Evolutionary conservation across 257 asterid genomes (phyloP), one percentile per base, ranked within the genome.

Genomic region (Verbascum thapsus): DNA sequence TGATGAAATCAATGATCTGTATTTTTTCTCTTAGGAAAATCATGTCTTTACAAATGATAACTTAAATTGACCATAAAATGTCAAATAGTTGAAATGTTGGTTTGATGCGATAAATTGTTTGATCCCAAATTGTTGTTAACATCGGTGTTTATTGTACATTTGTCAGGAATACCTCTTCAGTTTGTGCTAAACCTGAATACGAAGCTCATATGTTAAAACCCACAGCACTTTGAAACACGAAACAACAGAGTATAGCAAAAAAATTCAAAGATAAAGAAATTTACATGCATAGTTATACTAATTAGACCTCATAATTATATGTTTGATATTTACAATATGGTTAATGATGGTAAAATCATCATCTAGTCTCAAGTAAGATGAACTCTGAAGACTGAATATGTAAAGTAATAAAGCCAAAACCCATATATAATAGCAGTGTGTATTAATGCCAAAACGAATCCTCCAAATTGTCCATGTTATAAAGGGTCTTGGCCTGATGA

Each of bases 391-490:
- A 64, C n/a, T 51, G 66, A 17, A 39, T 66, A 47, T 43, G 62
- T 47, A 53, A 18, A 7, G 16, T 4, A 15, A 51, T 63, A 43
- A 53, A 56, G 54, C 71, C 57, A 50, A 67, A 47, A 65, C 23
- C 63, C 69, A 26, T 7, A 30, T 47, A 42, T 60, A 53, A 56
- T 64, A 63, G 69, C 54, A 61, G 58, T 5, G 32, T 26, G 5
- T 50, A 50, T 66, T 15, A 48, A 59, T 41, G 77, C 88, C 91
- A 84, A 45, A 79, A 64, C 42, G 86, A 77, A 68, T 81, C 81
- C 51, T 74, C 91, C 74, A 83, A 60, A 58, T 48, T 61, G 77
- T 76, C 89, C 83, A 81, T 77, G 61, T 80, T 63, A 73, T 72
- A 81, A 74, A 63, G 72, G 75, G 88, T 72, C 77, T 74, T 78